Evolutionary conservation across 2,329 filamentous ascomycete genomes (phyloP).

Genomic region (Claviceps cyperi): DNA sequence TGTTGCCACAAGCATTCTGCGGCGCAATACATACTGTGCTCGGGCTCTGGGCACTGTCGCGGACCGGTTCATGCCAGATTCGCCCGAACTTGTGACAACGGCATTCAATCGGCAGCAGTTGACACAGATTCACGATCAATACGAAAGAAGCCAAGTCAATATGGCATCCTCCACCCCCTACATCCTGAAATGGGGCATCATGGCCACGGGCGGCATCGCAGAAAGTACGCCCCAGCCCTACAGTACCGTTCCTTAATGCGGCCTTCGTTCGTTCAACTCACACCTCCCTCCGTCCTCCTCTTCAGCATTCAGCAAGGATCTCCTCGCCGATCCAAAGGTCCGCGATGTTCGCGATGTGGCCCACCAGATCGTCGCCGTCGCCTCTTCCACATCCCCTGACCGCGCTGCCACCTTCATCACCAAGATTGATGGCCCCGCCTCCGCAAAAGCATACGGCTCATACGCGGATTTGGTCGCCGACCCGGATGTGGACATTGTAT

Average conservation of each 20-base stretch:
- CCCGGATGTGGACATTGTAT: constrained; percentile 68
- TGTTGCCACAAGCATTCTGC: too few relatives aligned
- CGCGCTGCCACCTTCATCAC: constrained; percentile 61
- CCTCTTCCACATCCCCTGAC: constrained; percentile 58
- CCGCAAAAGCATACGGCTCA: constrained; percentile 60
- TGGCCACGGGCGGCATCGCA: constrained; percentile 46
- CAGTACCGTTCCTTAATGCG: too few relatives aligned
- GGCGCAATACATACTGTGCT: too few relatives aligned
- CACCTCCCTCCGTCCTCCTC: neutral
- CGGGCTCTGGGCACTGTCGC: too few relatives aligned
- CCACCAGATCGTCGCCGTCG: constrained; percentile 66
- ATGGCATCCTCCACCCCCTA: constrained; percentile 29
- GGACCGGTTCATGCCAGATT: too few relatives aligned
- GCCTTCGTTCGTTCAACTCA: too few relatives aligned
- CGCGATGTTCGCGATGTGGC: constrained; percentile 58
- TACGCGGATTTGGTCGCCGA: constrained; percentile 73
- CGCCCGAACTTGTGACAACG: too few relatives aligned
- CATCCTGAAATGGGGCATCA: constrained; percentile 43
- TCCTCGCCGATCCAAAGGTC: constrained; percentile 56
- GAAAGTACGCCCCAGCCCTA: constrained; percentile 26
- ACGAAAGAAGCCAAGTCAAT: constrained; percentile 5
- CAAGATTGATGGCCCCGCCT: constrained; percentile 51
- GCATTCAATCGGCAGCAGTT: too few relatives aligned
- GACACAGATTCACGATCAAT: too few relatives aligned
- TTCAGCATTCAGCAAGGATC: constrained; percentile 59